These are phyloP conservation scores for Pleurotus giganteus DNA, from an alignment of 768 basidiomycete genomes.

Conservation along the genomic window DNA sequence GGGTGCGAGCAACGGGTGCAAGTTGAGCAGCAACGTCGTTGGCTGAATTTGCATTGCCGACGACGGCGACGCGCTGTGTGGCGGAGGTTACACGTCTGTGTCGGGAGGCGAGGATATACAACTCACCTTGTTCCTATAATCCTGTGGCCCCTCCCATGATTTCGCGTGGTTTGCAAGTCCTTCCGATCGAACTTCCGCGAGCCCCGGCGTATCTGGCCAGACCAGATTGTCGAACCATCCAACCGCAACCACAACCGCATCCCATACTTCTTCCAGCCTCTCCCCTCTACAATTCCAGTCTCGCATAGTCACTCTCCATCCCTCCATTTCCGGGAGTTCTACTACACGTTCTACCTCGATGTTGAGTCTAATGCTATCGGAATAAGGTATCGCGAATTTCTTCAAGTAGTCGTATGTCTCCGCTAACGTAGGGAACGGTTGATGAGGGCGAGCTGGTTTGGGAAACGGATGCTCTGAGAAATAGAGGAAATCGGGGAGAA, in stretches of 20 bases:
- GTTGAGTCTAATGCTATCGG: slow-evolving; percentile 33
- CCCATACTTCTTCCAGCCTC: slow-evolving; percentile 39
- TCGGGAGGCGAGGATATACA: not conserved
- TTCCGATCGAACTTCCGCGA: slow-evolving; percentile 32
- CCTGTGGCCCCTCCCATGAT: slow-evolving; percentile 37
- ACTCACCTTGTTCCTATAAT: slow-evolving; percentile 35
- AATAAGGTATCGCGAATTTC: slow-evolving; percentile 30
- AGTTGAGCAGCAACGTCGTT: slow-evolving; percentile 53
- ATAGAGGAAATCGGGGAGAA: slow-evolving; percentile 43
- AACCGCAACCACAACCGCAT: slow-evolving; percentile 45
- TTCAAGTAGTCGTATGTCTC: slow-evolving; percentile 38
- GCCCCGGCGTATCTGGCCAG: slow-evolving; percentile 41
- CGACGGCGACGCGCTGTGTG: slow-evolving; percentile 40
- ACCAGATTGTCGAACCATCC: slow-evolving; percentile 45
- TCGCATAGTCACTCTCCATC: slow-evolving; percentile 39
- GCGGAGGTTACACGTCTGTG: not conserved
- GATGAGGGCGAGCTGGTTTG: slow-evolving; percentile 24
- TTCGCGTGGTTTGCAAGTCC: slow-evolving; percentile 41
- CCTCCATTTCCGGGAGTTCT: slow-evolving; percentile 26
- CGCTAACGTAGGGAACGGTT: slow-evolving; percentile 37
- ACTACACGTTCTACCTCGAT: slow-evolving; percentile 38
- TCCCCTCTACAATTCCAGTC: slow-evolving; percentile 29
- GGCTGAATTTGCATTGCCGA: slow-evolving; percentile 51
- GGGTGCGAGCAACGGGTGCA: slow-evolving; percentile 31
- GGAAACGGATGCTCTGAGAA: slow-evolving; percentile 38